Percentiles rank a stretch among this genome's conserved stretches.
Conservation (phyloP, 257 asterid genomes). For the Linaria vulgaris region DNA sequence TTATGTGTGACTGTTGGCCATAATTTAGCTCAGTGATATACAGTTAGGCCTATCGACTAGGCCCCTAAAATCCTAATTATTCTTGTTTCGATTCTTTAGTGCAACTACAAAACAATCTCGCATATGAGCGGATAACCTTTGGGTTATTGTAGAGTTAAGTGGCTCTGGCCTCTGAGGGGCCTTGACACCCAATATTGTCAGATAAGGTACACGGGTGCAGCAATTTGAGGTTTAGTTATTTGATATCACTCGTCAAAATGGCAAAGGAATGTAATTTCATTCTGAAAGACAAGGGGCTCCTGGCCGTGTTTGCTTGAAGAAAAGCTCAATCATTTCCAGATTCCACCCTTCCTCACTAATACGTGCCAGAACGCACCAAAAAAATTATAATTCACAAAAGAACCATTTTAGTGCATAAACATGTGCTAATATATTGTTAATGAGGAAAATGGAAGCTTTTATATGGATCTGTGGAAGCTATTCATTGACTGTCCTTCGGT, state of each 20-base stretch:
- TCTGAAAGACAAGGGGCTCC: not conserved
- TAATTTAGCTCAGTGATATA: not conserved
- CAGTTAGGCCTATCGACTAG: not conserved
- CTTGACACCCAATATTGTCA: not conserved
- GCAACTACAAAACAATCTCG: conserved; percentile 1
- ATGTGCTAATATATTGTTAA: not conserved
- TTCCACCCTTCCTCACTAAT: not conserved
- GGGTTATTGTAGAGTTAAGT: not conserved
- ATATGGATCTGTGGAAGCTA: not conserved
- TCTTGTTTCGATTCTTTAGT: conserved; percentile 6
- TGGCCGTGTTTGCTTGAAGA: too few species aligned
- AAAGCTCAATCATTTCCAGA: not conserved
- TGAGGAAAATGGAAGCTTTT: not conserved
- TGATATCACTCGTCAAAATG: not conserved
- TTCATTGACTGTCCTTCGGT: not conserved
- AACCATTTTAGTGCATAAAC: not conserved
- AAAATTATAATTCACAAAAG: not conserved
- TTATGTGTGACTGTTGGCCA: not conserved
- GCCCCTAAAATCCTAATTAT: not conserved
- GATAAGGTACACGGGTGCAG: not conserved
- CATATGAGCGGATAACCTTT: not conserved
- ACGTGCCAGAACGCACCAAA: not conserved
- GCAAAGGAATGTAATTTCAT: not conserved
- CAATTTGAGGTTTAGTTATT: not conserved
- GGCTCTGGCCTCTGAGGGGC: not conserved